Conservation (phyloP, 192 early-diverging fungal species). For the Coemansia sp. region DNA sequence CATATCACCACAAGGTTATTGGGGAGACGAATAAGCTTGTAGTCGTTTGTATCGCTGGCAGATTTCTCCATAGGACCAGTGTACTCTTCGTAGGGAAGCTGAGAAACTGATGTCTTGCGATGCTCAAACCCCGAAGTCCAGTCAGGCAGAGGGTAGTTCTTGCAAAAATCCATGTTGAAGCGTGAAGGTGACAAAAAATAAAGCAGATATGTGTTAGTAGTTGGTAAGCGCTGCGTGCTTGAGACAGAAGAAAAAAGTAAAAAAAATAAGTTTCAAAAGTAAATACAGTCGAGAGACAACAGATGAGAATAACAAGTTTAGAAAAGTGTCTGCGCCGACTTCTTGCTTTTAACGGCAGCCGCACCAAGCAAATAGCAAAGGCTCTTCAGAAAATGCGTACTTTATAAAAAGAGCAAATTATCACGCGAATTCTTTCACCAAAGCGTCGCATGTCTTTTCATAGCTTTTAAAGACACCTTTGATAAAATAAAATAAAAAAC, state of each 20-base stretch:
- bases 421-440: too few relatives aligned
- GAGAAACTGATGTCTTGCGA: neutral
- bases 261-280: neutral
- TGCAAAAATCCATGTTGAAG: neutral
- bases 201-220: neutral
- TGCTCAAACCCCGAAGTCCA: constrained; percentile 8
- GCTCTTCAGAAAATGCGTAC: neutral
- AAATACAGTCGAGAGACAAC: neutral
- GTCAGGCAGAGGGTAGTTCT: constrained; percentile 6
- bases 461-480: too few relatives aligned
- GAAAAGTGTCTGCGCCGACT: too few relatives aligned
- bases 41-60: constrained; percentile 56
- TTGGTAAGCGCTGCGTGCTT: neutral
- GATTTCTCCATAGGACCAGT: constrained; percentile 39
- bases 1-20: constrained; percentile 62
- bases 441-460: too few relatives aligned
- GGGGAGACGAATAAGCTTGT: constrained; percentile 55
- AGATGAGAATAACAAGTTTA: neutral
- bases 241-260: neutral
- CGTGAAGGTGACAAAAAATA: neutral
- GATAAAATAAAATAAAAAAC: too few relatives aligned
- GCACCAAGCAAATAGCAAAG: neutral
- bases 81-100: constrained; percentile 14
- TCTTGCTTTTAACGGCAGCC: neutral
- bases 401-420: too few relatives aligned